A percentile compares a stretch with the other conserved stretches of the same genome.
Evolutionary conservation across 2,329 filamentous ascomycete species (phyloP).

Genomic region (Sarocladium brachiariae): DNA sequence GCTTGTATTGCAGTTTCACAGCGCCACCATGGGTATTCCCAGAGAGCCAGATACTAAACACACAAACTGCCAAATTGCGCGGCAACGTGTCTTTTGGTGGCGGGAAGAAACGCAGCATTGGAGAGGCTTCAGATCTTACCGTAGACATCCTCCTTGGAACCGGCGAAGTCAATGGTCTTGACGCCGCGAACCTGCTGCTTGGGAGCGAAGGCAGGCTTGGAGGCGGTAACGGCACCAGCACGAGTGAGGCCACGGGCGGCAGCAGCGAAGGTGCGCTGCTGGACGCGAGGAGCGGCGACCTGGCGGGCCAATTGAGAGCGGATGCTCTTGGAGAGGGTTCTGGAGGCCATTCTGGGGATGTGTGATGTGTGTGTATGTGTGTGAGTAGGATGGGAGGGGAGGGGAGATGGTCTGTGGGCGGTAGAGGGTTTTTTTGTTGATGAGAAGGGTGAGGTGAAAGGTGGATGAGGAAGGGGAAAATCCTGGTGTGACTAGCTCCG

Average conservation of each 20-base stretch:
- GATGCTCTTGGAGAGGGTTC: slow-evolving; percentile 63
- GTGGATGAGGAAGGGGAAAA: slow-evolving; percentile 8
- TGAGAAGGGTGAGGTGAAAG: slow-evolving; percentile 1
- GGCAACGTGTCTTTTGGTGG: too few species aligned
- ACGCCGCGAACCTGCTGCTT: slow-evolving; percentile 79
- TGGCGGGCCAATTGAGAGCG: slow-evolving; percentile 58
- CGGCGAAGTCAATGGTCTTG: slow-evolving; percentile 99
- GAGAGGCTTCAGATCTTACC: slow-evolving; percentile 49
- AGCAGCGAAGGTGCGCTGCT: slow-evolving; percentile 57
- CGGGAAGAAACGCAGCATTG: too few species aligned
- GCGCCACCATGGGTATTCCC: too few species aligned
- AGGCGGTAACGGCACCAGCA: slow-evolving; percentile 45
- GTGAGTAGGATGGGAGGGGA: slow-evolving; percentile 16
- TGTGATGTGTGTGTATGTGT: slow-evolving; percentile 19
- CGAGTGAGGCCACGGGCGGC: slow-evolving; percentile 51
- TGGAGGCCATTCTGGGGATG: slow-evolving; percentile 64
- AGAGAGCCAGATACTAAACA: too few species aligned
- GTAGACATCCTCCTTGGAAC: slow-evolving; percentile 88
- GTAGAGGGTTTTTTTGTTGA: neutral
- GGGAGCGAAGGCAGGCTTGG: slow-evolving; percentile 41
- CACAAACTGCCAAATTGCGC: too few species aligned
- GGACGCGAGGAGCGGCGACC: slow-evolving; percentile 51
- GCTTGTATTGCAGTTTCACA: too few species aligned
- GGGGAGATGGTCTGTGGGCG: slow-evolving; percentile 16
- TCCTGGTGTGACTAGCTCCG: slow-evolving; percentile 8